Evolutionary conservation across 2,329 filamentous ascomycete genomes (phyloP).

Genomic region (Elsinoe fawcettii): DNA sequence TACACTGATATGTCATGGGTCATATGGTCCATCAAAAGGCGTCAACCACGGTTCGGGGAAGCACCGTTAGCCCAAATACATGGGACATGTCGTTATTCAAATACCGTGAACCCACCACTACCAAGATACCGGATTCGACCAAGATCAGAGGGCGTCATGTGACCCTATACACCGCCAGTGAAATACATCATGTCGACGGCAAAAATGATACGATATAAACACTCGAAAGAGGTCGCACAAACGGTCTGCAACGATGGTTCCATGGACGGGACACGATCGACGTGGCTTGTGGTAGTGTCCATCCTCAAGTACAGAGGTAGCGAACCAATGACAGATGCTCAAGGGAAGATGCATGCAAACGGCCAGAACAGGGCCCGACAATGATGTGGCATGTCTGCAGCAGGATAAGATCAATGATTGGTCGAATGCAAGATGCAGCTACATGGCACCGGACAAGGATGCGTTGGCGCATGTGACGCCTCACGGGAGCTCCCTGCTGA

Average conservation of each 20-base stretch:
- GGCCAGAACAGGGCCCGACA: conserved; percentile 2
- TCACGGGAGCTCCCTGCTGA: neutral
- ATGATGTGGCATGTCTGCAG: neutral
- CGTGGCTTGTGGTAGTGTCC: conserved; percentile 10
- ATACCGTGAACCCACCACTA: conserved; percentile 4
- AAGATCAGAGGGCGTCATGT: neutral
- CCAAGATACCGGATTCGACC: neutral
- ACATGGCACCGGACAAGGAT: conserved; percentile 3
- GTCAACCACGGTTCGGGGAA: neutral
- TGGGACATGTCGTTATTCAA: neutral
- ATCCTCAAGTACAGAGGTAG: neutral
- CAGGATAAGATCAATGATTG: neutral
- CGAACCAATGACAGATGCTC: conserved; percentile 1
- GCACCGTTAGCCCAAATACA: neutral
- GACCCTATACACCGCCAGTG: neutral
- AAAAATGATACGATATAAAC: neutral
- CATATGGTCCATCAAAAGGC: neutral
- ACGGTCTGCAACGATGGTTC: conserved; percentile 6
- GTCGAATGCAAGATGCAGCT: neutral
- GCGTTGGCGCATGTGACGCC: conserved; percentile 13
- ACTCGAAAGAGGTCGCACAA: neutral
- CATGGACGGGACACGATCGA: conserved; percentile 6
- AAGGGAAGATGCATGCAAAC: conserved; percentile 1
- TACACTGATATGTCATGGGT: neutral
- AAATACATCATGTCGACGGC: neutral